A percentile compares a stretch with the other conserved stretches of the same genome.
Conservation (phyloP, 768 basidiomycete species). For the Suillus weaverae region DNA sequence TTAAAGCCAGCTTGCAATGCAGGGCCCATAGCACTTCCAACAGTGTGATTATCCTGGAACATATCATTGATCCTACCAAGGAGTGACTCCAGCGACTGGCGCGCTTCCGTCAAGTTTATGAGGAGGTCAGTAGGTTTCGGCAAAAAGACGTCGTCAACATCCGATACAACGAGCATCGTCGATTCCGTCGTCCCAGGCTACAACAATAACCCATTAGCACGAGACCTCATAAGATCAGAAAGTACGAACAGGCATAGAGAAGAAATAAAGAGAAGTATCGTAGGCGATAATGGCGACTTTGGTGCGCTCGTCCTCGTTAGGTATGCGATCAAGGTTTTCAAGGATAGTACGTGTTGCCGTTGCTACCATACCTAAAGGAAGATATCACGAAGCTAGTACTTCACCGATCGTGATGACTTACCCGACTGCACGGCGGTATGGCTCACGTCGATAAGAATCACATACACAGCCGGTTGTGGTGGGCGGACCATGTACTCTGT, state of each 20-base stretch:
- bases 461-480: conserved; percentile 95
- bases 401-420: conserved; percentile 30
- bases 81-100: conserved; percentile 75
- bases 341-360: conserved; percentile 96
- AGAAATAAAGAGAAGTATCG: conserved; percentile 93
- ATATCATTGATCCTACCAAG: conserved; percentile 88
- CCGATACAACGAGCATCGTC: conserved; percentile 95
- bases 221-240: neutral
- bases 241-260: conserved; percentile 71
- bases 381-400: neutral
- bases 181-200: conserved; percentile 76
- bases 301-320: conserved; percentile 91
- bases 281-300: conserved; percentile 92
- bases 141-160: conserved; percentile 95
- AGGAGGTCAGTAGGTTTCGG: conserved; percentile 97
- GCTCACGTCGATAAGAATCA: conserved; percentile 97
- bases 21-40: conserved; percentile 93
- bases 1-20: conserved; percentile 96
- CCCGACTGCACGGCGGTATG: conserved; percentile 89
- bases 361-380: conserved; percentile 84
- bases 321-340: conserved; percentile 92
- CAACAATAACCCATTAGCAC: neutral
- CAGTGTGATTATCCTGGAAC: conserved; percentile 95
- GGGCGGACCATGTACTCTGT: conserved; percentile 99
- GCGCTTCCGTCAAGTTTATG: conserved; percentile 87